Evolutionary conservation across 208 protist genomes (phyloP).

Genomic region (Leptomonas seymouri): DNA sequence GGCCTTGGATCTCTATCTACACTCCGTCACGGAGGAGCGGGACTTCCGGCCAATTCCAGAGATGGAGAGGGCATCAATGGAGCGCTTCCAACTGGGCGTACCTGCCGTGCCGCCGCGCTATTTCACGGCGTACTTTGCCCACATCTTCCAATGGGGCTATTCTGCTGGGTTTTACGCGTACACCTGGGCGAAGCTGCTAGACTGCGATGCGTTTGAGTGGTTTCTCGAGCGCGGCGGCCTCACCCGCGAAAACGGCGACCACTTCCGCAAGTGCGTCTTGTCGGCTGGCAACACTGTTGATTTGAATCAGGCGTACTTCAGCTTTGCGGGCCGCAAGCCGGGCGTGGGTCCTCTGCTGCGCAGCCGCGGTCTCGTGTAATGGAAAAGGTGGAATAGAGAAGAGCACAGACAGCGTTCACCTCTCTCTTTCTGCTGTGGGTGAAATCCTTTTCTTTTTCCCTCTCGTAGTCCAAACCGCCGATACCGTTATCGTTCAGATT

Average conservation of each 20-base stretch:
- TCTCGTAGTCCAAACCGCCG: background rate
- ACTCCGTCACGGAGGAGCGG: conserved; percentile 42
- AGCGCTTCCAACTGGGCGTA: conserved; percentile 19
- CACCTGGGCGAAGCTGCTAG: conserved; percentile 72
- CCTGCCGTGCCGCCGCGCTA: conserved; percentile 43
- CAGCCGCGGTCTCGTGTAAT: conserved; percentile 34
- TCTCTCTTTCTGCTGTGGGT: too few species aligned
- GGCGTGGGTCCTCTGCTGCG: conserved; percentile 40
- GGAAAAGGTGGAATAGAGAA: background rate
- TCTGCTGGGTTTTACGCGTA: conserved; percentile 79
- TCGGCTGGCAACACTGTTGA: conserved; percentile 57
- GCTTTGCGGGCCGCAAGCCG: conserved; percentile 47
- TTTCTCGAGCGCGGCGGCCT: conserved; percentile 70
- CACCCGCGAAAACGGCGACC: conserved; percentile 51
- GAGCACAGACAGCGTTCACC: too few species aligned
- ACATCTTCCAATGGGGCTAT: conserved; percentile 85
- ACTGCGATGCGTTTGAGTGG: conserved; percentile 67
- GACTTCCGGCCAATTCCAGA: conserved; percentile 33
- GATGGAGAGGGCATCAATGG: conserved; percentile 42
- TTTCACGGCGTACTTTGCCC: conserved; percentile 57
- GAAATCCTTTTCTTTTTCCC: background rate
- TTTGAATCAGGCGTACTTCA: conserved; percentile 51
- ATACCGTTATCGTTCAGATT: too few species aligned
- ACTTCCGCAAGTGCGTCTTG: conserved; percentile 77
- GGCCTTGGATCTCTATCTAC: conserved; percentile 64